Base-by-base conservation (phyloP, 177 flowering plant species). In the Vitis hybrid region DNA sequence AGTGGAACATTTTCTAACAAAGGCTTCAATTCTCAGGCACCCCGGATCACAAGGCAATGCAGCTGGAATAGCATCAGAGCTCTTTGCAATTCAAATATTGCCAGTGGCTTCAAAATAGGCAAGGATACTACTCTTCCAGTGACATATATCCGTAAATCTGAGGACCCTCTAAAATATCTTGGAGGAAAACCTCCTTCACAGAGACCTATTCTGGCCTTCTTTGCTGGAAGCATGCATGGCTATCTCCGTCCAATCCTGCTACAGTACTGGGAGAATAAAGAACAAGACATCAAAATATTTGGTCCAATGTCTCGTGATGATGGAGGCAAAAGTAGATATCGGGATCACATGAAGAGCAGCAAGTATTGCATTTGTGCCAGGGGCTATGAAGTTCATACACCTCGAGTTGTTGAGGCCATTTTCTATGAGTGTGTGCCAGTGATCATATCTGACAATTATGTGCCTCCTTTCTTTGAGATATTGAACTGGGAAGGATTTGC, bases 201-300 rank as follows among this genome's bases (percentile, higher is more conserved):
- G 66, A 78, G 98, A 76, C 55, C 77, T 11, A 88, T 73, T 58
- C 79, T 93, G 22, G 97, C 94, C 62, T 93, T 91, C 79, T 93
- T 89, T 71, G 95, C 98, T 0, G 95, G 97, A 49, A 70, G 82
- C 57, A 78, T 86, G 88, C 98, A 93, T 58, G 97, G 98, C 50
- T 82, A 84, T 68, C 85, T 91, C 63, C 88, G 95, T 9, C 85
- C 89, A 7, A 72, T 87, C 53, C 78, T 93, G 14, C 75, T 89
- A 3, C 69, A 85, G 12, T 61, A 81, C 72, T 92, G 97, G 96
- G 84, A 83, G 79, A 83, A 89, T 70, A 89, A 84, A 71, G 87
- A 82, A 55, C 76, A 89, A 5, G 89, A 82, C 76, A 88, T 92
- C 90, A 88, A 83, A 72, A 88, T 90, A 53, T 70, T 77, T 55